phyloP scores from a whole-genome alignment of 495 filamentous ascomycete genomes.

The Trichodelitschia bisporula region DNA sequence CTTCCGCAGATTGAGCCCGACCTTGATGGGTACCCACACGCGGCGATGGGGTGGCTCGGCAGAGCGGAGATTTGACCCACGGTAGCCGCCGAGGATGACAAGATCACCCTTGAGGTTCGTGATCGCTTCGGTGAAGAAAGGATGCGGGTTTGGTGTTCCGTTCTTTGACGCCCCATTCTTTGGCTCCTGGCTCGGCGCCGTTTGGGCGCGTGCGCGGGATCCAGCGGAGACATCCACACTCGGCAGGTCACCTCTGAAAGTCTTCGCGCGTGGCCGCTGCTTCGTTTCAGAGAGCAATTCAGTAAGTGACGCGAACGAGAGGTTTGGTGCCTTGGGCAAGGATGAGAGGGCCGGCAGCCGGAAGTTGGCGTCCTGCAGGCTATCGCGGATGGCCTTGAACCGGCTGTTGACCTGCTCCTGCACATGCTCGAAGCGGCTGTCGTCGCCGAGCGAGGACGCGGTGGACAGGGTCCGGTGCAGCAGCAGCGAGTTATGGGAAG shows the following conservation, averaged over 20 bases:
- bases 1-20: conserved; percentile 76
- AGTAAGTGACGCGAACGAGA: conserved; percentile 13
- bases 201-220: neutral
- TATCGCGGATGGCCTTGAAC: conserved; percentile 79
- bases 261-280: neutral
- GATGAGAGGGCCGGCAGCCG: conserved; percentile 33
- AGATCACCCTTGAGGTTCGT: conserved; percentile 57
- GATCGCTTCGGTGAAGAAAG: conserved; percentile 37
- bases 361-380: conserved; percentile 53
- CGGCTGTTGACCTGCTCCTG: conserved; percentile 62
- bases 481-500: conserved; percentile 55
- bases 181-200: conserved; percentile 1
- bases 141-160: no score
- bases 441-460: conserved; percentile 66
- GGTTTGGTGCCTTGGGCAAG: conserved; percentile 12
- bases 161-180: conserved; percentile 11
- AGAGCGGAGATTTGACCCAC: conserved; percentile 74
- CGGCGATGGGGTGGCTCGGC: conserved; percentile 56
- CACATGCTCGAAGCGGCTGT: conserved; percentile 58
- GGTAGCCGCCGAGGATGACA: conserved; percentile 74
- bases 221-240: no score
- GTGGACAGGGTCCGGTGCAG: conserved; percentile 31
- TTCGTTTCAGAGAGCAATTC: neutral
- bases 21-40: conserved; percentile 84
- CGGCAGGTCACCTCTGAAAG: no score